Evolutionary conservation across 2,329 filamentous ascomycete species (phyloP).

Genomic region (Diaporthe australafricana): DNA sequence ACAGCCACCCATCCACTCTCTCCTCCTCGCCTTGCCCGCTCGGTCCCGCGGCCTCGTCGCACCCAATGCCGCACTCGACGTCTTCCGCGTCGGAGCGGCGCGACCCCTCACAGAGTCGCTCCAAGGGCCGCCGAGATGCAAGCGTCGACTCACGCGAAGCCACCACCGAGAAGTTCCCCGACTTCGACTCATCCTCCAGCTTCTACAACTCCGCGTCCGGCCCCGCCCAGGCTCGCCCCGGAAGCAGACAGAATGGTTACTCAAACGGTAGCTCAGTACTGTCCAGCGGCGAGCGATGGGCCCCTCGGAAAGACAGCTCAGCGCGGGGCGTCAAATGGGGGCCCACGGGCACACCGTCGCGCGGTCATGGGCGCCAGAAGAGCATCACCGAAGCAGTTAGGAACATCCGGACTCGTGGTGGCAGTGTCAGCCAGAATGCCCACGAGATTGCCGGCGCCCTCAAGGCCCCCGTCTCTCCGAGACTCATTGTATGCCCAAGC

Average conservation of each 20-base stretch:
- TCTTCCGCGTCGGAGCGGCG: slow-evolving; percentile 46
- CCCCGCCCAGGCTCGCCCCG: slow-evolving; percentile 9
- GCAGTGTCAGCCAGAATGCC: slow-evolving; percentile 91
- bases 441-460: slow-evolving; percentile 93
- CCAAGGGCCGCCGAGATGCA: slow-evolving; percentile 44
- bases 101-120: slow-evolving; percentile 48
- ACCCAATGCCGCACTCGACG: slow-evolving; percentile 55
- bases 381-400: slow-evolving; percentile 90
- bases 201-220: slow-evolving; percentile 4
- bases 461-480: slow-evolving; percentile 88
- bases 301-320: slow-evolving; percentile 65
- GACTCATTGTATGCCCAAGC: slow-evolving; percentile 76
- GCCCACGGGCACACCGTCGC: slow-evolving; percentile 36
- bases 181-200: slow-evolving; percentile 55
- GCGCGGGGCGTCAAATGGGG: slow-evolving; percentile 46
- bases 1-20: slow-evolving; percentile 30
- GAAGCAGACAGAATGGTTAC: slow-evolving; percentile 44
- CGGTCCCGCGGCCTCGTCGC: slow-evolving; percentile 29
- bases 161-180: slow-evolving; percentile 69
- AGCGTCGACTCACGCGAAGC: slow-evolving; percentile 43
- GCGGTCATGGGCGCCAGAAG: slow-evolving; percentile 79
- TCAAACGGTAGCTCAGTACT: slow-evolving; percentile 42
- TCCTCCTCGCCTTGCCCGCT: not conserved
- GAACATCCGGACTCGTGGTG: slow-evolving; percentile 82
- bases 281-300: slow-evolving; percentile 66